Base-by-base conservation (phyloP, 2,329 filamentous ascomycete genomes). In the Chrysoporthe puriensis region DNA sequence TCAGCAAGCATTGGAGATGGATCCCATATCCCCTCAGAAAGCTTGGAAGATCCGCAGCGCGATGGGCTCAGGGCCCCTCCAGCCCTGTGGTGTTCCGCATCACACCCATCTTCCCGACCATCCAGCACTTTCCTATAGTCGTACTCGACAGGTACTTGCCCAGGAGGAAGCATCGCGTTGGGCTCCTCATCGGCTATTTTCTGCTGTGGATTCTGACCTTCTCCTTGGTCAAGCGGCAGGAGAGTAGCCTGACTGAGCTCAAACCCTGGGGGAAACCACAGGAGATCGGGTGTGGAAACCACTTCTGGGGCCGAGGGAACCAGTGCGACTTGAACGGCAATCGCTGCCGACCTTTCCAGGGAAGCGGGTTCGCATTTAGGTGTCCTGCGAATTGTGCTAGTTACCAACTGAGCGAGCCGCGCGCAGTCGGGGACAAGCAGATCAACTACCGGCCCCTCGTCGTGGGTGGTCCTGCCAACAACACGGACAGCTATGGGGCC, bases 271-370 rank as follows among this genome's bases (percentile, higher is more conserved):
- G 91, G 18, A 82, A 80, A 58, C 91, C 91, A 0, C 82, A 85
- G 65, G 83, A 85, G 64, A 86, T 95, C 56, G 82, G 86, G 42
- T 96, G 92, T 76, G 86, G 85, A 14, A 84, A 86, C 64, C 85
- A 88, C 16, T 92, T 91, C 74, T 96, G 92, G 91, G 84, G 81
- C 9, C 76, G 88, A 48, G 89, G 88, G 44, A 94, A 94, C 74
- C 81, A 80, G 14, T 96, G 92, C 76, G 92, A 91, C 0, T 74
- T 95, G 16, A 88, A 95, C 72, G 92, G 92, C 7, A 87, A 88
- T 69, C 82, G 88, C 63, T 96, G 92, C 74, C 87, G 91, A 9
- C 92, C 92, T 0, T 96, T 96, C 74, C 86, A 85, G 67, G 89
- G 88, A 71, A 86, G 82, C 66, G 87, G 88, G 0, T 89, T 93